Base-by-base conservation (phyloP, 2,329 filamentous ascomycete species). In the Torrubiellomyces zombiae region DNA sequence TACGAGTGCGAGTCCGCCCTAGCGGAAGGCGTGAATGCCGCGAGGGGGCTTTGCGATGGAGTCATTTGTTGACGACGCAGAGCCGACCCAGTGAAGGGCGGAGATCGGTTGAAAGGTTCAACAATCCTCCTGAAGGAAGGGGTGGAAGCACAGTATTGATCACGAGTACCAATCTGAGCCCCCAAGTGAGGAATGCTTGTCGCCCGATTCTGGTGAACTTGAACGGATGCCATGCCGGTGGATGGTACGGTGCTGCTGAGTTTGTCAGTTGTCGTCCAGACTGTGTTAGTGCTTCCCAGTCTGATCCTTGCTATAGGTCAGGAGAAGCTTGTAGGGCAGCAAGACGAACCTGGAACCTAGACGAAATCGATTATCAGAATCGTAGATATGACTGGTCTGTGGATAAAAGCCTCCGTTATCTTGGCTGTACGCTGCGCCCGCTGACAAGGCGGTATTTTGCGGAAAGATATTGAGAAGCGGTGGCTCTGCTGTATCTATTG, bases 211-310 rank as follows among this genome's bases (percentile, higher is more conserved):
- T 38, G 39, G 32, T 41, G 43, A 28, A 38, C 57, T 45, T 61
- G 63, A 50, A 54, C 53, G 58, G 67, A 61, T 55, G 62, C 58
- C 62, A 70, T 68, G 42, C 60, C 62, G 53, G 57, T 53, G 31
- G 59, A 55, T 28, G 63, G 51, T 29, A 51, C 54, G 45, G 48
- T 63, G 50, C 53, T 65, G 40, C 20, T 7, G 14, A 29, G 11
- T 31, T 36, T 33, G 28, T 19, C 31, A 27, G 18, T 24, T 28
- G 23, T 21, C 30, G 28, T 21, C 6, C 6, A 7, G 12, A 3
- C 13, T 16, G n/a, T n/a, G n/a, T n/a, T n/a, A n/a, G n/a, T n/a
- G n/a, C n/a, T 6, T 13, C 14, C 9, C 20, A 12, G 18, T 23
- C 18, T 14, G n/a, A 7, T 8, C 13, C 19, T 25, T 21, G 12